Evolutionary conservation across 202 grass and related monocot genomes (phyloP).

Genomic region (Brachypodium distachyon): DNA sequence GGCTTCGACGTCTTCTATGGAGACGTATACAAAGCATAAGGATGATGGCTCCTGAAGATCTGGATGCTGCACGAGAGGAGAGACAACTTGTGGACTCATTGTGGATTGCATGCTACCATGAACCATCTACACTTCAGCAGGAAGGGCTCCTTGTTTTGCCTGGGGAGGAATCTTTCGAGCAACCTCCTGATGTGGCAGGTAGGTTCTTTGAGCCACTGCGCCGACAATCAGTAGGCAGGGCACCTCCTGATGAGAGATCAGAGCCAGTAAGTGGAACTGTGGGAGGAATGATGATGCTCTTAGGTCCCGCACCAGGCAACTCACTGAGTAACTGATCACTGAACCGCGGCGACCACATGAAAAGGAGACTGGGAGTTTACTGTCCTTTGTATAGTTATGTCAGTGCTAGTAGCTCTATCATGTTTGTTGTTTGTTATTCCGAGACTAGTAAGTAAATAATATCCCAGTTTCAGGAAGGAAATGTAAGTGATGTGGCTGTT

Average conservation of each 20-base stretch:
- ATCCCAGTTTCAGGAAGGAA: background rate
- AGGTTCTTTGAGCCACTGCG: conserved; percentile 36
- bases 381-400: background rate
- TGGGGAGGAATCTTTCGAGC: conserved; percentile 53
- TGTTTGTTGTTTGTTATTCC: background rate
- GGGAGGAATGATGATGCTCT: conserved; percentile 29
- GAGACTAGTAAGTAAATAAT: background rate
- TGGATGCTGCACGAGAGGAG: conserved; percentile 59
- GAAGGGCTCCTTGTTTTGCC: conserved; percentile 60
- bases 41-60: conserved; percentile 52
- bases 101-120: conserved; percentile 52
- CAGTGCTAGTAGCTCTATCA: background rate
- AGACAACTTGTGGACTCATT: conserved; percentile 53
- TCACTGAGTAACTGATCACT: background rate
- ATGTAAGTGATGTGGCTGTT: background rate
- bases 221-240: conserved; percentile 9
- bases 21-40: conserved; percentile 50
- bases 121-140: conserved; percentile 42
- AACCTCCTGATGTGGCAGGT: conserved; percentile 50
- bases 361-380: background rate
- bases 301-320: conserved; percentile 23
- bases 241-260: conserved; percentile 17
- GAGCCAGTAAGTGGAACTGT: background rate
- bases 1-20: conserved; percentile 35
- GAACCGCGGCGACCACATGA: background rate